phyloP scores from a whole-genome alignment of 2,329 filamentous ascomycete species.

The Gaeumannomyces sp. region DNA sequence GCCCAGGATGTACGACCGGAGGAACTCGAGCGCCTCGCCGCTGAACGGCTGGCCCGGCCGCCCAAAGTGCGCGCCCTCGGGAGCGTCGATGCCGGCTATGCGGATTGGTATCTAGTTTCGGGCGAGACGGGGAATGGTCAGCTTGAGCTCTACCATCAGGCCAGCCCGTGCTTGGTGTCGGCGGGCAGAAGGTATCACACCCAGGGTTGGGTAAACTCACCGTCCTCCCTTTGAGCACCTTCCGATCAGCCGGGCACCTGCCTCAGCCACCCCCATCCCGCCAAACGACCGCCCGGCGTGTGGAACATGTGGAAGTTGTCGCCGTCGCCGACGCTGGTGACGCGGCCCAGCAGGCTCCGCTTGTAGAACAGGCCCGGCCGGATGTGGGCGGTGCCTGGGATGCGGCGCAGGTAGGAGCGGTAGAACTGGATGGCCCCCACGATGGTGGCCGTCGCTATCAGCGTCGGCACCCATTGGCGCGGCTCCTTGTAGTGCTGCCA shows the following conservation, averaged over 20 bases:
- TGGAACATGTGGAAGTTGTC: slow-evolving; percentile 95
- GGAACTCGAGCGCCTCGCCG: slow-evolving; percentile 73
- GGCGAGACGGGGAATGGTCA: not conserved
- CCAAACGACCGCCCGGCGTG: slow-evolving; percentile 79
- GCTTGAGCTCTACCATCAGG: not conserved
- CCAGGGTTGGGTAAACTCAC: slow-evolving; percentile 40
- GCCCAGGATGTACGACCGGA: slow-evolving; percentile 65
- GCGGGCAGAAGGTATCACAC: too few relatives aligned
- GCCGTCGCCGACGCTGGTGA: slow-evolving; percentile 92
- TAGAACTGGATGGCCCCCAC: slow-evolving; percentile 55
- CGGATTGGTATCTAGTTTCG: slow-evolving; percentile 69
- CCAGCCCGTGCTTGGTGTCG: too few relatives aligned
- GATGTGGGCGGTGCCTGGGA: slow-evolving; percentile 72
- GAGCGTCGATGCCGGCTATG: slow-evolving; percentile 87
- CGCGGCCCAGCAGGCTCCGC: slow-evolving; percentile 72
- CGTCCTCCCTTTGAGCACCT: slow-evolving; percentile 68
- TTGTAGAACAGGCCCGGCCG: slow-evolving; percentile 67
- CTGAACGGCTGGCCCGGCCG: slow-evolving; percentile 78
- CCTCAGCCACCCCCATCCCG: slow-evolving; percentile 91
- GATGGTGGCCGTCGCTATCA: slow-evolving; percentile 49
- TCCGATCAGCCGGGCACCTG: slow-evolving; percentile 62
- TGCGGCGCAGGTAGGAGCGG: slow-evolving; percentile 72
- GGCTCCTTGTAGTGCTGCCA: slow-evolving; percentile 51
- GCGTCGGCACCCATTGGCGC: slow-evolving; percentile 45
- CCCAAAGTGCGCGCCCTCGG: slow-evolving; percentile 89